Percentiles rank a stretch among this genome's conserved stretches.
These are phyloP conservation scores for Phytophthora sojae DNA, from an alignment of 352 stramenopile genomes.

Conservation along the genomic window DNA sequence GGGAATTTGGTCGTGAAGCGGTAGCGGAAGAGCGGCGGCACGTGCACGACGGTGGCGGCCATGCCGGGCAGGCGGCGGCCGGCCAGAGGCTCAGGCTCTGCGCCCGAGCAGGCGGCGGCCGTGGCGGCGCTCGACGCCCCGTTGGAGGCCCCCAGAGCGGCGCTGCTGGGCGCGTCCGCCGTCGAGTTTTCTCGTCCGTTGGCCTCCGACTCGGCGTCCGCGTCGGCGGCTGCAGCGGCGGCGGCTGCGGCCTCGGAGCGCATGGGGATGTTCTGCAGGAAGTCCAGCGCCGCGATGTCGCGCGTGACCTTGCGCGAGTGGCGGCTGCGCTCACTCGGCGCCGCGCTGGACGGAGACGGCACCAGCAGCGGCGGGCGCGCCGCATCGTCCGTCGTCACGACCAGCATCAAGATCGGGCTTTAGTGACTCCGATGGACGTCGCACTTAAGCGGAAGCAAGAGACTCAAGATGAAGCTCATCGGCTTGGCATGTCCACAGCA, in stretches of 20 bases:
- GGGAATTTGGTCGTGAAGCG: conserved; percentile 84
- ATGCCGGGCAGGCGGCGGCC: conserved; percentile 75
- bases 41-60: conserved; percentile 66
- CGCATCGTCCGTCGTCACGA: conserved; percentile 8
- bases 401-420: neutral
- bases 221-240: neutral
- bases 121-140: neutral
- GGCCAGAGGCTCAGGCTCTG: conserved; percentile 62
- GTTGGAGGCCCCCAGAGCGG: neutral
- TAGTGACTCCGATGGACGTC: too few relatives aligned
- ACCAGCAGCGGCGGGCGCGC: conserved; percentile 23
- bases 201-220: neutral
- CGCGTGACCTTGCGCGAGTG: conserved; percentile 83
- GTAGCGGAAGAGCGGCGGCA: conserved; percentile 77
- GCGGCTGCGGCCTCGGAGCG: conserved; percentile 49
- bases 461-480: too few relatives aligned
- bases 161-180: neutral
- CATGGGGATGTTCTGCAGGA: conserved; percentile 91
- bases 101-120: neutral
- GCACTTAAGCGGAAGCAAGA: too few relatives aligned
- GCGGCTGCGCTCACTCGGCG: conserved; percentile 56
- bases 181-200: neutral
- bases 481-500: too few relatives aligned
- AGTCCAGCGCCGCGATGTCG: conserved; percentile 89
- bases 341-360: conserved; percentile 43